phyloP scores from a whole-genome alignment of 1,284 basidiomycete genomes.

The Polyporus tsugae region DNA sequence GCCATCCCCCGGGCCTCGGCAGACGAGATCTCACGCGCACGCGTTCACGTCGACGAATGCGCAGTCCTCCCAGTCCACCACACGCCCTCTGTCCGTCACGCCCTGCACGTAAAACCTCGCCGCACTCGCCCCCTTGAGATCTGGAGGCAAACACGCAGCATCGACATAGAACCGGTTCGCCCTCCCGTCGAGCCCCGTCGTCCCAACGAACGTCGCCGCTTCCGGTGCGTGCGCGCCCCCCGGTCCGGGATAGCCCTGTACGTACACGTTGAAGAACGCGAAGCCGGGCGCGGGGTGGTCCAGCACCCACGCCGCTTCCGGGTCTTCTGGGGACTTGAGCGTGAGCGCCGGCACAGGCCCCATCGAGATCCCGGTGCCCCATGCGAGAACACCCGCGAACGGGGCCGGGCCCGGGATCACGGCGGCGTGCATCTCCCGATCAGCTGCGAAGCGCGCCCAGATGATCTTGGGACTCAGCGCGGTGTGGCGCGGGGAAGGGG shows the following conservation, averaged over 20 bases:
- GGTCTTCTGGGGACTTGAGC: slow-evolving; percentile 57
- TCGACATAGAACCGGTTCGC: slow-evolving; percentile 57
- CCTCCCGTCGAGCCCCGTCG: slow-evolving; percentile 64
- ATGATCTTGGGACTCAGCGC: slow-evolving; percentile 35
- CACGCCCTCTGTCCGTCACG: slow-evolving; percentile 62
- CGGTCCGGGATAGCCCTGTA: slow-evolving; percentile 38
- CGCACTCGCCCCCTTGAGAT: slow-evolving; percentile 35
- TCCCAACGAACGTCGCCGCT: slow-evolving; percentile 66
- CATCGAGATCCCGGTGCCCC: slow-evolving; percentile 61
- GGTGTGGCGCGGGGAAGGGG: slow-evolving; percentile 32
- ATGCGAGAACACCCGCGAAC: slow-evolving; percentile 55
- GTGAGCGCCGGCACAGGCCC: slow-evolving; percentile 42
- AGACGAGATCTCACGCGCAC: too few relatives aligned
- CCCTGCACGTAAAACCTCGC: slow-evolving; percentile 69
- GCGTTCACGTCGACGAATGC: slow-evolving; percentile 49
- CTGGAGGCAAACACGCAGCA: slow-evolving; percentile 46
- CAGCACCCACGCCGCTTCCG: slow-evolving; percentile 60
- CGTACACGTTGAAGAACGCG: slow-evolving; percentile 73
- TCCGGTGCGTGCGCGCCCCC: slow-evolving; percentile 45
- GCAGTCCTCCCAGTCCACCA: slow-evolving; percentile 65
- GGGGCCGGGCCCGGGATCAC: slow-evolving; percentile 16
- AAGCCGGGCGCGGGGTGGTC: slow-evolving; percentile 59
- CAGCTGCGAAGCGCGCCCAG: slow-evolving; percentile 44
- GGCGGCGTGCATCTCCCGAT: slow-evolving; percentile 12
- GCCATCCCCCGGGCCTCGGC: too few relatives aligned